A percentile compares a stretch with the other conserved stretches of the same genome.
Evolutionary conservation across 73 alveolate species (phyloP).

Genomic region (Tetrahymena borealis): DNA sequence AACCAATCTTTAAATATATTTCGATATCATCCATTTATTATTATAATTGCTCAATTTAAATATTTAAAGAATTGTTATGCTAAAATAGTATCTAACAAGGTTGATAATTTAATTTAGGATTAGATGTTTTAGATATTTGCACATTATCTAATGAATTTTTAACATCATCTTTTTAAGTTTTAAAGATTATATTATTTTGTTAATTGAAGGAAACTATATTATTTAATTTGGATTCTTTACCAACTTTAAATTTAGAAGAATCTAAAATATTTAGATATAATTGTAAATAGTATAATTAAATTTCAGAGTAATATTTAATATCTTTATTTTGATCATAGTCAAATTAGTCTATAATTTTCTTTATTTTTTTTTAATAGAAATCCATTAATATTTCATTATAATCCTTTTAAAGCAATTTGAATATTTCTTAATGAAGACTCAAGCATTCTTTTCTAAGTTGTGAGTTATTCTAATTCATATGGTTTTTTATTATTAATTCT

Average conservation of each 20-base stretch:
- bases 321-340: background rate
- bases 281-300: background rate
- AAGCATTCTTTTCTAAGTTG: no score
- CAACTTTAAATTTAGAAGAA: no score
- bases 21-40: background rate
- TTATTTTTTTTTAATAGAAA: background rate
- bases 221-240: background rate
- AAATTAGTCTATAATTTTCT: background rate
- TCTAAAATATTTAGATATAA: background rate
- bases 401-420: background rate
- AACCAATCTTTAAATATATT: background rate
- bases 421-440: no score
- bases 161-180: no score
- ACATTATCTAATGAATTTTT: no score
- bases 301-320: background rate
- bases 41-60: background rate
- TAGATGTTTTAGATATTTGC: no score
- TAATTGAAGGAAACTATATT: background rate
- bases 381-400: background rate
- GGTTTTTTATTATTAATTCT: no score
- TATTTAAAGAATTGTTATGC: background rate
- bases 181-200: background rate
- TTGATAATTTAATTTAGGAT: no score
- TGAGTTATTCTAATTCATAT: no score
- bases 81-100: no score